Evolutionary conservation across 2,329 filamentous ascomycete genomes (phyloP).

Genomic region (Diaporthe velutina): DNA sequence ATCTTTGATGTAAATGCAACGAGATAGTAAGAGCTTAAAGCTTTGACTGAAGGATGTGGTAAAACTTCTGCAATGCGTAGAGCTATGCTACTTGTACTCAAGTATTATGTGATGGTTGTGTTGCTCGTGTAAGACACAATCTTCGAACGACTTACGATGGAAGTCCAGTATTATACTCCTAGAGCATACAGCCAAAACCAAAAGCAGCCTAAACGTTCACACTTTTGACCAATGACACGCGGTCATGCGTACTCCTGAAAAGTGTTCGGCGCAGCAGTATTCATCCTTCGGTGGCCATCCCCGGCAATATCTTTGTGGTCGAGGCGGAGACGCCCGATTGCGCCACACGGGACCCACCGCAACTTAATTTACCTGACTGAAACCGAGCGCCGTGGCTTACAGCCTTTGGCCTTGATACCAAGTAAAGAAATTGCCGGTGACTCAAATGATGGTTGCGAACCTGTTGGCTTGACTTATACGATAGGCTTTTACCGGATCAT

Average conservation of each 20-base stretch:
- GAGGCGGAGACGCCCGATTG: too few relatives aligned
- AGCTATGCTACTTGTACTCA: background rate
- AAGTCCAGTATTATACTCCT: background rate
- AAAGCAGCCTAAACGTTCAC: background rate
- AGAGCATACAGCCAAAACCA: background rate
- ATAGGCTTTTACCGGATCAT: background rate
- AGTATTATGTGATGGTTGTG: background rate
- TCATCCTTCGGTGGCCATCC: background rate
- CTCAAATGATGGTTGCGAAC: background rate
- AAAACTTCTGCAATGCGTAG: background rate
- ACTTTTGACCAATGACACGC: background rate
- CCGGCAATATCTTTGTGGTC: too few relatives aligned
- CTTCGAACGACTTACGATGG: background rate
- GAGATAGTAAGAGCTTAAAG: too few relatives aligned
- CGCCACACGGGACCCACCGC: background rate
- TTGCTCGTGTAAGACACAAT: background rate
- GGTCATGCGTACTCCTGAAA: background rate
- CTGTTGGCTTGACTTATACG: background rate
- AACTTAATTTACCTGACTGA: background rate
- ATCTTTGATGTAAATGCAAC: background rate
- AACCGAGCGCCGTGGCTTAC: background rate
- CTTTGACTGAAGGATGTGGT: too few relatives aligned
- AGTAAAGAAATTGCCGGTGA: background rate
- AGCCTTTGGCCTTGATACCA: background rate
- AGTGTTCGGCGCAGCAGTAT: background rate